phyloP scores from a whole-genome alignment of 129 eudicot genomes.

The Centaurea solstitialis region DNA sequence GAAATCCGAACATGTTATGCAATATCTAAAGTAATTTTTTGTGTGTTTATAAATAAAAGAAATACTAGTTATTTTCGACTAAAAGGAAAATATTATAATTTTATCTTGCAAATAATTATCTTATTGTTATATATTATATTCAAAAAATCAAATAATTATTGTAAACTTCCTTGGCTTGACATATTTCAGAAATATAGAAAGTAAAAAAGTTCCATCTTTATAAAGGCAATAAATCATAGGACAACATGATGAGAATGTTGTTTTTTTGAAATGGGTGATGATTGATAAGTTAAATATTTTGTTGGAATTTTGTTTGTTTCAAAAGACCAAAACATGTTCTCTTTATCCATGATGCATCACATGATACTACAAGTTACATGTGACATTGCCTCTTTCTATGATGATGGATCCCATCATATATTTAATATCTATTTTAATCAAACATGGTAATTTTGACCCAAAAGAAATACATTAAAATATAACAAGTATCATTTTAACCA shows the following conservation, averaged over 20 bases:
- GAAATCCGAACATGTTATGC: too few species aligned
- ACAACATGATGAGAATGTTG: background rate
- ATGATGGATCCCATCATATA: background rate
- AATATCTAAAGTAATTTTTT: too few species aligned
- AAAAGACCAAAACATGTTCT: constrained; percentile 11
- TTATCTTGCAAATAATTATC: background rate
- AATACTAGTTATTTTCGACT: too few species aligned
- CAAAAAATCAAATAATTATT: background rate
- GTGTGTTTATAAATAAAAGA: too few species aligned
- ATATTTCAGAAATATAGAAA: background rate
- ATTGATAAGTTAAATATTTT: constrained; percentile 1
- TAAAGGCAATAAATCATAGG: background rate
- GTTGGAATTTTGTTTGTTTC: constrained; percentile 4
- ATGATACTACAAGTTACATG: constrained; percentile 18
- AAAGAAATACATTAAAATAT: background rate
- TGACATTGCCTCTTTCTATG: constrained; percentile 6
- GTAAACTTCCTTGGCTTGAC: background rate
- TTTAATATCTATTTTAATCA: background rate
- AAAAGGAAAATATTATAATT: too few species aligned
- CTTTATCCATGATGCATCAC: constrained; percentile 5
- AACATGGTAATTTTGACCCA: background rate
- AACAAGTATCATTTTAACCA: too few species aligned
- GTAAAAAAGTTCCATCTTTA: background rate
- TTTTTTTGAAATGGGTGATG: background rate
- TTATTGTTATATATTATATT: background rate